Conservation (phyloP, 768 basidiomycete species). For the Hygrocybe punicea region DNA sequence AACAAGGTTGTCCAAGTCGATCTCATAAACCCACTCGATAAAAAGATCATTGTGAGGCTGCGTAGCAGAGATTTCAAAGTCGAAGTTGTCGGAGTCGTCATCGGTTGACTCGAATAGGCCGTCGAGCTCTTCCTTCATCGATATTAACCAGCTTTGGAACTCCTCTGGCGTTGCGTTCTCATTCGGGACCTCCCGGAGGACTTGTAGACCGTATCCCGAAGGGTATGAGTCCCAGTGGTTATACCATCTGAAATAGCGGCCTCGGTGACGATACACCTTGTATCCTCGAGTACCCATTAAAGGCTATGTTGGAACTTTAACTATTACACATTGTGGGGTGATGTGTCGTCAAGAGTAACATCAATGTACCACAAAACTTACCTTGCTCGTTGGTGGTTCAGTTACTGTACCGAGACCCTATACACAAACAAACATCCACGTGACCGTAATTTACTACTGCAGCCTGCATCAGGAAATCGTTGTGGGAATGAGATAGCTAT, state of each 20-base stretch:
- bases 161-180: constrained; percentile 10
- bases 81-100: not conserved
- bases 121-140: constrained; percentile 11
- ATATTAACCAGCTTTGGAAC: constrained; percentile 3
- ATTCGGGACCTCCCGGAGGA: constrained; percentile 18
- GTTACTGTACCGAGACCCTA: too few relatives aligned
- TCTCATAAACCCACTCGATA: constrained; percentile 30
- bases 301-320: too few relatives aligned
- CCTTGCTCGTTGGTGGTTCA: too few relatives aligned
- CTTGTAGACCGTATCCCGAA: constrained; percentile 17
- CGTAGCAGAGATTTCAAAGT: not conserved
- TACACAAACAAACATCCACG: too few relatives aligned
- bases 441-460: too few relatives aligned
- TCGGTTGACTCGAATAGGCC: not conserved
- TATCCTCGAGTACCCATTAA: constrained; percentile 20
- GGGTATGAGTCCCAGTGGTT: constrained; percentile 23
- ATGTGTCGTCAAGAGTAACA: too few relatives aligned
- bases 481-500: too few relatives aligned
- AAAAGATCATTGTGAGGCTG: constrained; percentile 16
- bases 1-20: constrained; percentile 28
- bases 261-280: constrained; percentile 16
- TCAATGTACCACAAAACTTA: too few relatives aligned
- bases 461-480: too few relatives aligned
- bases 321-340: too few relatives aligned
- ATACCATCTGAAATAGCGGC: constrained; percentile 18